Evolutionary conservation across 306 rosid species (phyloP), one percentile per base, ranked within the genome.

Genomic region (Vicia faba): DNA sequence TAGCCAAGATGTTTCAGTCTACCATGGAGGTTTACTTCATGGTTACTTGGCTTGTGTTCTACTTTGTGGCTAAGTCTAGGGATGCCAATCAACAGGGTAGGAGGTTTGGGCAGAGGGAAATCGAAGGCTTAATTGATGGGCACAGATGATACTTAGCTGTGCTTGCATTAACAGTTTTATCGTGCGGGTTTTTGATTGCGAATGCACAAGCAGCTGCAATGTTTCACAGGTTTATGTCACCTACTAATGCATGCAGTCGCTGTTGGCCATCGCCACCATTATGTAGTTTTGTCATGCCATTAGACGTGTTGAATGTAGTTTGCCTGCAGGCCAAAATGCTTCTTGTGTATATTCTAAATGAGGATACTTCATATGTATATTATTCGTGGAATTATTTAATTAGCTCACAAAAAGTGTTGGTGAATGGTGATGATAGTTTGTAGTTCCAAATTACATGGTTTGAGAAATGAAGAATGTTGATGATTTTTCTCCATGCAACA

Each of bases 1-100:
- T 90, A 6, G 95, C 92, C 12, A 86, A 79, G 88, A 68, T 76
- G 74, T 86, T 90, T 75, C 99, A 90, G 84, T 84, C 99, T 3
- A 79, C 83, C 11, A 64, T 87, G 86, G 99, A 95, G 85, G 91
- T 95, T 62, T 95, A 95, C 78, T 95, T 95, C 68, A 86, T 95
- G 99, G 90, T 90, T 55, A 75, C 82, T 39, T 95, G 97, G 99
- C 82, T 95, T 63, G 68, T 90, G 40, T 88, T 83, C 80, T 95
- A 90, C 86, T 85, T 95, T 59, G 86, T 80, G 8, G 82, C 85
- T 4, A 79, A 88, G 84, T 76, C 75, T 81, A 86, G 81, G 74
- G 96, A 86, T 78, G 96, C 99, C 13, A 75, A 78, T 68, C 70
- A 62, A 26, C 91, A 79, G 65, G 91, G 89, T 46, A 80, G 84